Conservation (phyloP, 1,139 yeast genomes). For the Saccharomyces pastorianus region DNA sequence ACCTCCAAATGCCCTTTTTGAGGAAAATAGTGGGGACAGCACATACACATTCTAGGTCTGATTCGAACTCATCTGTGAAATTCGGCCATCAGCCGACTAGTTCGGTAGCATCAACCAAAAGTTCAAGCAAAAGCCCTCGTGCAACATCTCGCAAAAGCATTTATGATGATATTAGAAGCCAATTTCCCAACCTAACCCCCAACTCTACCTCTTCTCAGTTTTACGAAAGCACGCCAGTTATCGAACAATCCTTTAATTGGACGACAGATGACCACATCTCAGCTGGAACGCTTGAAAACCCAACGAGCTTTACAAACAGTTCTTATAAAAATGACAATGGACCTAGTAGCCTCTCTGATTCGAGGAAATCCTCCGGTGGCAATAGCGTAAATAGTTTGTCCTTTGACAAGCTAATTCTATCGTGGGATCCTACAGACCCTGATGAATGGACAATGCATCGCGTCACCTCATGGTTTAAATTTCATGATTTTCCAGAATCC, state of each 20-base stretch:
- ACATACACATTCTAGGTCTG: slow-evolving; percentile 22
- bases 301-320: neutral
- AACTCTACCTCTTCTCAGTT: neutral
- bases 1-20: slow-evolving; percentile 20
- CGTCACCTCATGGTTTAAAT: slow-evolving; percentile 60
- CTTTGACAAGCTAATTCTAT: slow-evolving; percentile 30
- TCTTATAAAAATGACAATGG: neutral
- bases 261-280: neutral
- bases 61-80: slow-evolving; percentile 19
- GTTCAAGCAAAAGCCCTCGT: neutral
- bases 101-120: slow-evolving; percentile 4
- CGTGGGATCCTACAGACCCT: slow-evolving; percentile 39
- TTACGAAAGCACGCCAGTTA: neutral
- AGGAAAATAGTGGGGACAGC: slow-evolving; percentile 21
- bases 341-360: slow-evolving; percentile 4
- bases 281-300: neutral
- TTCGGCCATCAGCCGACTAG: slow-evolving; percentile 8
- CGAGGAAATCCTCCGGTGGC: slow-evolving; percentile 30
- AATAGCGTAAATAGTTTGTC: slow-evolving; percentile 20
- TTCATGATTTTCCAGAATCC: slow-evolving; percentile 56
- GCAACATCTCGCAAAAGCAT: neutral
- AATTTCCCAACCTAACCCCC: neutral
- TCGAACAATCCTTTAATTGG: neutral
- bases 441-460: slow-evolving; percentile 62
- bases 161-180: neutral